A percentile compares a stretch with the other conserved stretches of the same genome.
These are phyloP conservation scores for Camellia granthamiana DNA, from an alignment of 148 eudicot genomes.

Conservation along the genomic window DNA sequence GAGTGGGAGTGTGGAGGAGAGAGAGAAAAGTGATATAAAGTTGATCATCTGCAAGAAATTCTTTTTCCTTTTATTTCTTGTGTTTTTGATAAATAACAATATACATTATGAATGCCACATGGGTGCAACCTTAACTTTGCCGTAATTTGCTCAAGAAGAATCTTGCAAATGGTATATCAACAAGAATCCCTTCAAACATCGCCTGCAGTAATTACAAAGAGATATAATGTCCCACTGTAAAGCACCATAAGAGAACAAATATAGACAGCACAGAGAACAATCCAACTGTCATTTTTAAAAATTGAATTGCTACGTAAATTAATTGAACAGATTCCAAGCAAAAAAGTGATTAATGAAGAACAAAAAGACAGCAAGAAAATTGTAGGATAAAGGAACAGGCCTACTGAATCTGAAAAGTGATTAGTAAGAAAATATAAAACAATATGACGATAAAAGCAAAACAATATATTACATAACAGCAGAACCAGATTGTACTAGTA, in stretches of 20 bases:
- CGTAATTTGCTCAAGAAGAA: constrained; percentile 95
- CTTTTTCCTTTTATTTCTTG: too few relatives aligned
- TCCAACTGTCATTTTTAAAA: not conserved
- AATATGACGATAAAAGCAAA: not conserved
- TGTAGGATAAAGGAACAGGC: not conserved
- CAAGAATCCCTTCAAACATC: constrained; percentile 97
- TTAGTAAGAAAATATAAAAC: not conserved
- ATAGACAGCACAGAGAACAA: not conserved
- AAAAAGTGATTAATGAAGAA: not conserved
- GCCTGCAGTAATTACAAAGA: constrained; percentile 54
- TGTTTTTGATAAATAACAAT: too few relatives aligned
- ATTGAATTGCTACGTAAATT: not conserved
- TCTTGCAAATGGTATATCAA: constrained; percentile 97
- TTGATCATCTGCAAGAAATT: too few relatives aligned
- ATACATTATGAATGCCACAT: too few relatives aligned
- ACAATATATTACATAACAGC: not conserved
- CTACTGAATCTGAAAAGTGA: not conserved
- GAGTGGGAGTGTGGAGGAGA: too few relatives aligned
- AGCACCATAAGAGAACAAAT: not conserved
- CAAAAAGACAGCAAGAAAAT: not conserved
- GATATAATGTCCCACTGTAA: not conserved
- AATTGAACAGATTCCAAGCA: not conserved
- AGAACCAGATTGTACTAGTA: not conserved
- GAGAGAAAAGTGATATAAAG: too few relatives aligned
- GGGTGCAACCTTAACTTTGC: constrained; percentile 62